These are phyloP conservation scores for Aspergillus leporis DNA, from an alignment of 495 filamentous ascomycete species.

Conservation along the genomic window DNA sequence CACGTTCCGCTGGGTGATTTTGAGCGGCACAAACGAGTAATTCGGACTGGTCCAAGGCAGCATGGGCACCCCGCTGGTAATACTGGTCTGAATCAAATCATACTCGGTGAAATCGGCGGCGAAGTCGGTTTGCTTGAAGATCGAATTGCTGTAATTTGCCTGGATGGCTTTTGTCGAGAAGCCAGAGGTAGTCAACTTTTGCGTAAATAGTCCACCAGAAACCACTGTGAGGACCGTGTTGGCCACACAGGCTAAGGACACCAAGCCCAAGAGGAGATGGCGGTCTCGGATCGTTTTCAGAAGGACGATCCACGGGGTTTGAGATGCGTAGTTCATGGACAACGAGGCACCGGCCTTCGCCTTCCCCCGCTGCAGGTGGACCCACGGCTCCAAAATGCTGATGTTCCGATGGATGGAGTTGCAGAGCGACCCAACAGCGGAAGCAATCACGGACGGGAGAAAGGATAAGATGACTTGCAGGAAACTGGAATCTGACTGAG, in stretches of 20 bases:
- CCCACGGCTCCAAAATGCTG: conserved; percentile 46
- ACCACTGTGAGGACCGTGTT: conserved; percentile 39
- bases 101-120: conserved; percentile 43
- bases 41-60: conserved; percentile 40
- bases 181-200: conserved; percentile 32
- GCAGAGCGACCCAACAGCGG: conserved; percentile 37
- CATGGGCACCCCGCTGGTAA: conserved; percentile 39
- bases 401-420: conserved; percentile 44
- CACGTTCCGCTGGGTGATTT: conserved; percentile 25
- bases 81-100: conserved; percentile 43
- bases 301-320: conserved; percentile 37
- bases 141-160: conserved; percentile 37
- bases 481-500: conserved; percentile 38
- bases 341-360: conserved; percentile 31
- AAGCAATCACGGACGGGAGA: conserved; percentile 40
- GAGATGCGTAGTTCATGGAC: conserved; percentile 41
- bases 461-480: conserved; percentile 40
- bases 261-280: conserved; percentile 32
- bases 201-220: conserved; percentile 41
- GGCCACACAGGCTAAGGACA: conserved; percentile 37
- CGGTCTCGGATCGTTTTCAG: conserved; percentile 35
- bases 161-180: conserved; percentile 27
- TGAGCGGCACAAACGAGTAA: conserved; percentile 37
- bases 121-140: conserved; percentile 36
- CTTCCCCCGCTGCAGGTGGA: conserved; percentile 44